Percentiles rank a stretch among this genome's conserved stretches.
These are phyloP conservation scores for Plasmodium fragile DNA, from an alignment of 169 alveolate genomes.

Conservation along the genomic window DNA sequence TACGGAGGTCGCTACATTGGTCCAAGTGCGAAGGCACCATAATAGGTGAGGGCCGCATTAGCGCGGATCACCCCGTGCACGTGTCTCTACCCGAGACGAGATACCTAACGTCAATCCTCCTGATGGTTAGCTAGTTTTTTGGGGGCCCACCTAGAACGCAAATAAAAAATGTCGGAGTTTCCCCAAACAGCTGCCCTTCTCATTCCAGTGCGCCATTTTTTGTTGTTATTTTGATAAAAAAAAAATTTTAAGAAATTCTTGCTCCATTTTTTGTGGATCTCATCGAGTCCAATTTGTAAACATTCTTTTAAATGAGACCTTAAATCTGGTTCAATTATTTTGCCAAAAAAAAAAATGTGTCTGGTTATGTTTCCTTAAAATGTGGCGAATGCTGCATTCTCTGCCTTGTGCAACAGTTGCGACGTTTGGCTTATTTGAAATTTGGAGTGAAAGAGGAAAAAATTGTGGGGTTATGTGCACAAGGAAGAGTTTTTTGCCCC, in stretches of 20 bases:
- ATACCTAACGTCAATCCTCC: constrained; percentile 64
- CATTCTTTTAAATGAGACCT: not conserved
- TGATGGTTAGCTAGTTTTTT: constrained; percentile 42
- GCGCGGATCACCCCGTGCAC: constrained; percentile 77
- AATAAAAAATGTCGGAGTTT: not conserved
- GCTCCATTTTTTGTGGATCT: not conserved
- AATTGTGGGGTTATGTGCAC: not conserved
- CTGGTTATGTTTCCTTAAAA: not conserved
- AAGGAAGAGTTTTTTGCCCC: not conserved
- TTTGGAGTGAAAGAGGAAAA: not conserved
- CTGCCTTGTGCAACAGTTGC: not conserved
- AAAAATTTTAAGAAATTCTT: not conserved
- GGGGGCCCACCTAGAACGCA: not conserved
- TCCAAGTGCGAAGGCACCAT: constrained; percentile 73
- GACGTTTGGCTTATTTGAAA: not conserved
- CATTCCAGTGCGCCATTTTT: not conserved
- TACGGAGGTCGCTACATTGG: constrained; percentile 61
- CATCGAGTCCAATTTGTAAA: not conserved
- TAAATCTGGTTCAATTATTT: not conserved
- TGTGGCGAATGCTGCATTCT: not conserved
- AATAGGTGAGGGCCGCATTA: constrained; percentile 72
- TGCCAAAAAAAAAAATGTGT: not conserved
- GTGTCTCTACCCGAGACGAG: constrained; percentile 62
- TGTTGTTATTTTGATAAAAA: not conserved
- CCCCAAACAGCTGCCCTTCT: not conserved